phyloP scores from a whole-genome alignment of 305 asterid species.

The Fraxinus velutina region DNA sequence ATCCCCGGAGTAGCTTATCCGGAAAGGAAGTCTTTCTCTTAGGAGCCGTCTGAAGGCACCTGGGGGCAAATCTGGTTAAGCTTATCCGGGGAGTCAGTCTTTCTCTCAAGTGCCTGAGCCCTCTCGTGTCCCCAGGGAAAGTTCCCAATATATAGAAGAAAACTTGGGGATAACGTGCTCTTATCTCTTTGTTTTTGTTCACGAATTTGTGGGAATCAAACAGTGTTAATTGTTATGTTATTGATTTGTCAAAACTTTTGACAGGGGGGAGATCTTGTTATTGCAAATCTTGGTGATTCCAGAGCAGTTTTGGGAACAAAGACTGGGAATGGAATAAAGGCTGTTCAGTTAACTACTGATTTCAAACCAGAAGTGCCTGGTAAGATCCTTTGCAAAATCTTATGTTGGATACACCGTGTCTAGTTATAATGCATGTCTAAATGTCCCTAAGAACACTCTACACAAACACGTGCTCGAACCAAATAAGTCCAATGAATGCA shows the following conservation, averaged over 20 bases:
- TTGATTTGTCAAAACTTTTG: neutral
- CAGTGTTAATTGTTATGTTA: neutral
- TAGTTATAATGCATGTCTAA: neutral
- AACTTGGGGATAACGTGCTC: neutral
- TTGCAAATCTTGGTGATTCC: conserved; percentile 89
- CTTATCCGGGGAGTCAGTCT: neutral
- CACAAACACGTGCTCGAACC: neutral
- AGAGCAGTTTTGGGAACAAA: conserved; percentile 67
- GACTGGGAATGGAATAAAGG: conserved; percentile 42
- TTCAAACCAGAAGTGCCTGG: conserved; percentile 71
- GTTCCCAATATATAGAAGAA: neutral
- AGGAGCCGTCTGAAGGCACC: neutral
- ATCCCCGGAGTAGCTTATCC: neutral
- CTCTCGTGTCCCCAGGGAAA: neutral
- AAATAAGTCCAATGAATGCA: neutral
- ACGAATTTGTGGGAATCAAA: neutral
- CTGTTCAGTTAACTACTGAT: conserved; percentile 74
- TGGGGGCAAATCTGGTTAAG: neutral
- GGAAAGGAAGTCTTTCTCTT: neutral
- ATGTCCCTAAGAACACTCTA: neutral
- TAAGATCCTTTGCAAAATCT: conserved; percentile 30
- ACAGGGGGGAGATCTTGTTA: conserved; percentile 61
- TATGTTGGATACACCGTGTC: neutral
- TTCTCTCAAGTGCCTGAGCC: neutral
- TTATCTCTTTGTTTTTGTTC: neutral